Conservation (phyloP, 805 yeast species). For the Candida ponderosae region DNA sequence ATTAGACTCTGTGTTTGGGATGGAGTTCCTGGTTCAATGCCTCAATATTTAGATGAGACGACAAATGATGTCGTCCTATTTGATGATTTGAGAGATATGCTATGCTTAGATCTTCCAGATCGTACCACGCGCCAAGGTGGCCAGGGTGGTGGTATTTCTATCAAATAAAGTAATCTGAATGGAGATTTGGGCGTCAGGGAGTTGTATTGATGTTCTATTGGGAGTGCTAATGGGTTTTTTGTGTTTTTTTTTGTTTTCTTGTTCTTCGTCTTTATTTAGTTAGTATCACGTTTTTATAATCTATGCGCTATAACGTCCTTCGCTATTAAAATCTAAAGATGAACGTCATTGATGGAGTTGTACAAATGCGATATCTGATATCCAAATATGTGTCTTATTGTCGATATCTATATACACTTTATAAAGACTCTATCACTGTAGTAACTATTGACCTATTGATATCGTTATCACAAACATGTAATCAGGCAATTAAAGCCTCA, state of each 20-base stretch:
- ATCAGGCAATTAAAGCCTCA: no score
- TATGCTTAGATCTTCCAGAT: constrained; percentile 88
- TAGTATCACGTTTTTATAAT: no score
- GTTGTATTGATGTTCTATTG: background rate
- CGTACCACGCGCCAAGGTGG: constrained; percentile 51
- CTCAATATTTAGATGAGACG: constrained; percentile 31
- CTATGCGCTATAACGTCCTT: no score
- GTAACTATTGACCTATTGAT: no score
- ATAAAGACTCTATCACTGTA: no score
- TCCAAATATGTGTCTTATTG: no score
- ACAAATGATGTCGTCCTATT: constrained; percentile 49
- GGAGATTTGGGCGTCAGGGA: constrained; percentile 2
- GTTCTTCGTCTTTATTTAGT: no score
- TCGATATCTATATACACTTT: no score
- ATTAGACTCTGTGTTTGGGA: constrained; percentile 41
- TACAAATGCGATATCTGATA: no score
- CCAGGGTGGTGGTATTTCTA: constrained; percentile 37
- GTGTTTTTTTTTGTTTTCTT: background rate
- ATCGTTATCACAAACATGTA: no score
- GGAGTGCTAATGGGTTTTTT: background rate
- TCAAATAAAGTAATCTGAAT: constrained; percentile 38
- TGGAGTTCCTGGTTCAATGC: constrained; percentile 23
- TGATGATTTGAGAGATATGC: constrained; percentile 42
- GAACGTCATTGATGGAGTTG: no score
- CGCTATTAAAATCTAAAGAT: no score